Conservation (phyloP, 2,329 filamentous ascomycete species). For the Apiospora saccharicola region DNA sequence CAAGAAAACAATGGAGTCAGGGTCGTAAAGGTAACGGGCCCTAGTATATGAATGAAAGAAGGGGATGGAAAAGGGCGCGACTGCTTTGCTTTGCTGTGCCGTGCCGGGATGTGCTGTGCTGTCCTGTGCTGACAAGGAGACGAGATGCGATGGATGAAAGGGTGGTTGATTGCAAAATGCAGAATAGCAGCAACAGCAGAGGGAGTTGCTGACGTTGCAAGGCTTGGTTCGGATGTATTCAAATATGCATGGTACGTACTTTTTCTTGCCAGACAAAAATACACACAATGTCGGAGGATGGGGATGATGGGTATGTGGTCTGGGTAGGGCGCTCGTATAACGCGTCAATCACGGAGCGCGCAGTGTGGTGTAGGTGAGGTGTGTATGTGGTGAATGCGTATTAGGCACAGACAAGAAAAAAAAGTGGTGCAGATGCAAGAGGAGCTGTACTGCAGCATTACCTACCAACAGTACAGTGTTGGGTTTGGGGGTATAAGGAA, state of each 20-base stretch:
- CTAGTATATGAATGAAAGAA: slow-evolving; percentile 10
- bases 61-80: background rate
- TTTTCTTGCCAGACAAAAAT: background rate
- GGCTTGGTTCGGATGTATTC: background rate
- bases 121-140: slow-evolving; percentile 10
- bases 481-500: background rate
- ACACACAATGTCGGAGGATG: background rate
- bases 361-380: slow-evolving; percentile 16
- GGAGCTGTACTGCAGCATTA: slow-evolving; percentile 10
- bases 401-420: background rate
- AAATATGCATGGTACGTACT: background rate
- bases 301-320: background rate
- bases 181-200: background rate
- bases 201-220: background rate
- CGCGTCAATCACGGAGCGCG: slow-evolving; percentile 16
- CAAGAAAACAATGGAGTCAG: slow-evolving; percentile 13
- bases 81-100: background rate
- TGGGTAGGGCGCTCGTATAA: slow-evolving; percentile 6
- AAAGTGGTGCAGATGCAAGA: slow-evolving; percentile 9
- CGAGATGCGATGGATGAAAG: background rate
- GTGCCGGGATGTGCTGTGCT: background rate
- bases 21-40: background rate
- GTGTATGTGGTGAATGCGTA: slow-evolving; percentile 15
- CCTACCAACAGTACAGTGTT: slow-evolving; percentile 1
- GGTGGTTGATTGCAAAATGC: background rate